Evolutionary conservation across 768 basidiomycete genomes (phyloP).

Genomic region (Rhizopogon salebrosus): DNA sequence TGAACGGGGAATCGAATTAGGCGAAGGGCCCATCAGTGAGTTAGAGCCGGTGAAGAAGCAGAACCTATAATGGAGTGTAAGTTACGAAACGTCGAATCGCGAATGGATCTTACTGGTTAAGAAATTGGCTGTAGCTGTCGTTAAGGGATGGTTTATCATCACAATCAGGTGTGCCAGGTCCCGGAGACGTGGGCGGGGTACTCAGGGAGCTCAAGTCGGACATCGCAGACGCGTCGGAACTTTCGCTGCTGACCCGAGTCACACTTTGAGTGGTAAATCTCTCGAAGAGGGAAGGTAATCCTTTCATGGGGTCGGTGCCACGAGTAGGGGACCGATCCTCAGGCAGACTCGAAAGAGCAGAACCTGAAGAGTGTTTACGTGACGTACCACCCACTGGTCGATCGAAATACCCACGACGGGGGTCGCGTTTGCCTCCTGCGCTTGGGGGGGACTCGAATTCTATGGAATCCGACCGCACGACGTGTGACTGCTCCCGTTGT

Average conservation of each 20-base stretch:
- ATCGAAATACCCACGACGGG: constrained; percentile 57
- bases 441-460: constrained; percentile 24
- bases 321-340: background rate
- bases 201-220: constrained; percentile 40
- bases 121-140: constrained; percentile 52
- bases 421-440: constrained; percentile 36
- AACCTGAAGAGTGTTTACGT: constrained; percentile 1
- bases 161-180: constrained; percentile 16
- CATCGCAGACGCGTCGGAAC: constrained; percentile 43
- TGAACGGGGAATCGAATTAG: constrained; percentile 31
- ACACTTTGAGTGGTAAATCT: constrained; percentile 4
- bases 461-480: constrained; percentile 17
- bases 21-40: constrained; percentile 23
- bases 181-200: constrained; percentile 39
- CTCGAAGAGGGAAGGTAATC: background rate
- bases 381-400: constrained; percentile 22
- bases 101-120: constrained; percentile 50
- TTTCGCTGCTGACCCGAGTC: constrained; percentile 23
- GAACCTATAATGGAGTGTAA: constrained; percentile 42
- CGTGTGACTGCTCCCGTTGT: constrained; percentile 22
- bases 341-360: background rate
- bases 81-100: background rate
- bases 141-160: constrained; percentile 8
- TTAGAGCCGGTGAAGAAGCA: constrained; percentile 75
- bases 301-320: background rate